Conservation (phyloP, 2,329 filamentous ascomycete genomes). For the Neurospora crassa region DNA sequence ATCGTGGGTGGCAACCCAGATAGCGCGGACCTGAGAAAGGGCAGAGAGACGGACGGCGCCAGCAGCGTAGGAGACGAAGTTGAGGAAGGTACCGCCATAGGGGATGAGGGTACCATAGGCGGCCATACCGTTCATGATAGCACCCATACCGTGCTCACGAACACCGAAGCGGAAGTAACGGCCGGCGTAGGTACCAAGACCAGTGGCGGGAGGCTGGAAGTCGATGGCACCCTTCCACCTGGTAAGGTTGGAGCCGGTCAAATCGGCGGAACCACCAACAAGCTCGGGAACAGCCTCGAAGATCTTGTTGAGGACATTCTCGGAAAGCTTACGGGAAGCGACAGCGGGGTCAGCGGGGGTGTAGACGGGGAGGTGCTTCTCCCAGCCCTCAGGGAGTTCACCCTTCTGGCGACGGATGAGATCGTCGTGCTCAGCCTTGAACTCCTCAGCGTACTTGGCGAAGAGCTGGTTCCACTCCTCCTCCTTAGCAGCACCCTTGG, state of each 20-base stretch:
- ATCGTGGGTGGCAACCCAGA: constrained; percentile 98
- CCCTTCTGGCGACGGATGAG: constrained; percentile 70
- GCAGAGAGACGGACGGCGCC: constrained; percentile 91
- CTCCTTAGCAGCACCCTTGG: constrained; percentile 81
- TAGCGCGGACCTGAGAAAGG: constrained; percentile 79
- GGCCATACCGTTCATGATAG: constrained; percentile 88
- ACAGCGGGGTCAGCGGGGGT: constrained; percentile 75
- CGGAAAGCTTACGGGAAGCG: constrained; percentile 92
- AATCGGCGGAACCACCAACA: constrained; percentile 88
- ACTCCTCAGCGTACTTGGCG: constrained; percentile 71
- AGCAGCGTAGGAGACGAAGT: constrained; percentile 97
- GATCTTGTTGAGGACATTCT: constrained; percentile 84
- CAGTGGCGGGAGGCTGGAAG: constrained; percentile 84
- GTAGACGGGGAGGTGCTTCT: constrained; percentile 87
- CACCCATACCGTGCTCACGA: constrained; percentile 85
- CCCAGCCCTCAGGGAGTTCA: constrained; percentile 91
- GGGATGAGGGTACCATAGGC: constrained; percentile 94
- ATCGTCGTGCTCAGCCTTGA: constrained; percentile 71
- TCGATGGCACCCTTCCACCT: constrained; percentile 95
- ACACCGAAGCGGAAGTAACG: constrained; percentile 92
- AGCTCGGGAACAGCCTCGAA: constrained; percentile 79
- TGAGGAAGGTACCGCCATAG: constrained; percentile 93
- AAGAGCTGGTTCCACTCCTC: constrained; percentile 93
- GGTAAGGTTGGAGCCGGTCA: constrained; percentile 98
- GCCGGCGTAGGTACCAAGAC: constrained; percentile 81